A percentile compares a stretch with the other conserved stretches of the same genome.
Evolutionary conservation across 345 rosid species (phyloP).

Genomic region (Cochlearia excelsa): DNA sequence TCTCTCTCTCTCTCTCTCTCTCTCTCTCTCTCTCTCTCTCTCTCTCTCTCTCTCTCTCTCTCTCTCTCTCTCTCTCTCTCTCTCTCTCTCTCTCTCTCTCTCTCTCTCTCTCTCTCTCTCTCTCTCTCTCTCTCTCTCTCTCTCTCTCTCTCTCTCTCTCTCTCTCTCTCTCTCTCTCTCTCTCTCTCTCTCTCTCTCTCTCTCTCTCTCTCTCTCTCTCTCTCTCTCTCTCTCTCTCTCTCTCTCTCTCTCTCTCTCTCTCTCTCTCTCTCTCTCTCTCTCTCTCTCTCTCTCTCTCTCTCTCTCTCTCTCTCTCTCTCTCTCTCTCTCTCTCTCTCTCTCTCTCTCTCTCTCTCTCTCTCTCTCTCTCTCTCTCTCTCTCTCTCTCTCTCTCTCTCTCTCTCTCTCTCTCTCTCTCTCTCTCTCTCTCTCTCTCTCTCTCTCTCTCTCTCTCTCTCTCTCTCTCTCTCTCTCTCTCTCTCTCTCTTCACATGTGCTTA

Average conservation of each 20-base stretch:
- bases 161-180: not conserved
- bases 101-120: not conserved
- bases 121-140: not conserved
- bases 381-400: not conserved
- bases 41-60: not conserved
- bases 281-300: not conserved
- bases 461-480: too few species aligned
- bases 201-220: not conserved
- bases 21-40: not conserved
- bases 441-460: not conserved
- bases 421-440: not conserved
- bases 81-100: not conserved
- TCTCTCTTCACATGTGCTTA: not conserved
- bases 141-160: not conserved
- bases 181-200: not conserved
- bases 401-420: not conserved
- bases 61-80: not conserved
- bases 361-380: not conserved
- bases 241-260: not conserved
- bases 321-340: not conserved
- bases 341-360: not conserved
- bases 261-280: not conserved
- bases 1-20: not conserved
- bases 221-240: not conserved
- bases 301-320: not conserved